Conservation (phyloP, 129 eudicot species). For the Flaveria ramosissima region DNA sequence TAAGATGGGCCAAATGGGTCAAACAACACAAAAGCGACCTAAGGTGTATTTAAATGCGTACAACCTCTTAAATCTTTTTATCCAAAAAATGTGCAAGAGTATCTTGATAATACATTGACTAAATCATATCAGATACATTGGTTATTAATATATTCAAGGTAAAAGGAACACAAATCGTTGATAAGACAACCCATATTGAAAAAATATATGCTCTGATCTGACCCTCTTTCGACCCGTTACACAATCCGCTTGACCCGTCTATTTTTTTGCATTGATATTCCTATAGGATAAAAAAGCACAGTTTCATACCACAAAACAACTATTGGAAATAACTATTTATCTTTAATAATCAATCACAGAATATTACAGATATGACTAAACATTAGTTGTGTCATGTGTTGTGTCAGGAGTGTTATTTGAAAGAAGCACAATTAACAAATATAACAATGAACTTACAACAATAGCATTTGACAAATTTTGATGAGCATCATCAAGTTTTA, state of each 20-base stretch:
- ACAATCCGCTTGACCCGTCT: not conserved
- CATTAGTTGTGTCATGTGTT: not conserved
- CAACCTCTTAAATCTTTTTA: not conserved
- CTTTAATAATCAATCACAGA: not conserved
- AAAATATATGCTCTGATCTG: not conserved
- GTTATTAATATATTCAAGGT: not conserved
- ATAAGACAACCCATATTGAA: not conserved
- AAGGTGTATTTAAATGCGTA: not conserved
- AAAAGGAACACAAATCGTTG: not conserved
- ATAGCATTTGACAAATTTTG: conserved; percentile 89
- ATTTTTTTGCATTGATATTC: not conserved
- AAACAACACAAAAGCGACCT: not conserved
- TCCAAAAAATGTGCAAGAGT: not conserved
- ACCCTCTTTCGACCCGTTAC: not conserved
- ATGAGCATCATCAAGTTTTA: conserved; percentile 94
- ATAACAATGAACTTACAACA: conserved; percentile 62
- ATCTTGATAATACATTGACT: not conserved
- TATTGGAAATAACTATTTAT: not conserved
- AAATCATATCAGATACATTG: not conserved
- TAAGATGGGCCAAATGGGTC: not conserved
- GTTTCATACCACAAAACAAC: not conserved
- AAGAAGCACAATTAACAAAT: not conserved
- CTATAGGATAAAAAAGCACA: not conserved
- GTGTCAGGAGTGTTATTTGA: not conserved
- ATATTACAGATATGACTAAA: not conserved